Evolutionary conservation across 257 asterid species (phyloP).

Genomic region (Nicotiana tomentosiformis): DNA sequence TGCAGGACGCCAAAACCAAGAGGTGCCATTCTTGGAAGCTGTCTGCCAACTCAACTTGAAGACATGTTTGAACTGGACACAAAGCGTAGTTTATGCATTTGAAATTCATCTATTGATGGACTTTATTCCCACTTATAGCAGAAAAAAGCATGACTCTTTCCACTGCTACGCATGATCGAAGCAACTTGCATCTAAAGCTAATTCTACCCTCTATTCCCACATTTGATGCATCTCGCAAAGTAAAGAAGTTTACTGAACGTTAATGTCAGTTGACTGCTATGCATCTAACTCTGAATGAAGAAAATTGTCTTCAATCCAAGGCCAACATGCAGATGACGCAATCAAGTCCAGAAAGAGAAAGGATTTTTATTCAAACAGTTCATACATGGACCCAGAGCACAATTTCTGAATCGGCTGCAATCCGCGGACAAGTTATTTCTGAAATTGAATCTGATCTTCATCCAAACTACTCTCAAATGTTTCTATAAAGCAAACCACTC

Average conservation of each 20-base stretch:
- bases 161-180: background rate
- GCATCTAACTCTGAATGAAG: background rate
- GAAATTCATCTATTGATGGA: background rate
- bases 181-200: background rate
- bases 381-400: background rate
- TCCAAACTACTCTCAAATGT: background rate
- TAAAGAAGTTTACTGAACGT: background rate
- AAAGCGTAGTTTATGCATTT: background rate
- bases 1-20: background rate
- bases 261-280: background rate
- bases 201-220: background rate
- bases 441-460: background rate
- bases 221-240: background rate
- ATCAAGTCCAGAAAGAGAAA: background rate
- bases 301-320: background rate
- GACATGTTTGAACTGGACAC: background rate
- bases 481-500: background rate
- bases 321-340: background rate
- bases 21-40: slow-evolving; percentile 4
- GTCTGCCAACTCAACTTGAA: slow-evolving; percentile 4
- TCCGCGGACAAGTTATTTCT: background rate
- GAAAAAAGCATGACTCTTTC: background rate
- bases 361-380: background rate
- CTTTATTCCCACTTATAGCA: background rate
- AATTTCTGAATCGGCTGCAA: background rate